Percentiles rank a stretch among this genome's conserved stretches.
These are phyloP conservation scores for Salix arbutifolia DNA, from an alignment of 345 rosid genomes.

Conservation along the genomic window DNA sequence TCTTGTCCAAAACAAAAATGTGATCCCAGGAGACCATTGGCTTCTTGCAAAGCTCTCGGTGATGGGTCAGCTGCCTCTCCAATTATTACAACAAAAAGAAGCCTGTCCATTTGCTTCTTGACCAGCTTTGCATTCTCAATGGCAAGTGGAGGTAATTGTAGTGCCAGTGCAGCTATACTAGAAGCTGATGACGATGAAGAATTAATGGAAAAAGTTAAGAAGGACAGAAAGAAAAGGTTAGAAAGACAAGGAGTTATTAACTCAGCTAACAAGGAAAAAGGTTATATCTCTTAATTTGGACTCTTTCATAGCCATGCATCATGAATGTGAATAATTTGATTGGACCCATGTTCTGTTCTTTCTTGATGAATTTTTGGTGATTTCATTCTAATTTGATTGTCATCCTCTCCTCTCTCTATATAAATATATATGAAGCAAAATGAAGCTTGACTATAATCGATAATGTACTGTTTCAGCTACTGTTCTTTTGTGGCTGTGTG, in stretches of 20 bases:
- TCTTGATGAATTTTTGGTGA: neutral
- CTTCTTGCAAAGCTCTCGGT: constrained; percentile 37
- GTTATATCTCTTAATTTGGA: constrained; percentile 28
- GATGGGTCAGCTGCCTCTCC: constrained; percentile 29
- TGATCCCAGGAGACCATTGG: constrained; percentile 19
- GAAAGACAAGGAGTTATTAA: constrained; percentile 75
- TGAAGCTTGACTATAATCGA: no score
- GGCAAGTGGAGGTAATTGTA: constrained; percentile 26
- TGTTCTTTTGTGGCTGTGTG: no score
- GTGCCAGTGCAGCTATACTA: constrained; percentile 72
- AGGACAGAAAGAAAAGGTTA: constrained; percentile 76
- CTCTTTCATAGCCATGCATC: no score
- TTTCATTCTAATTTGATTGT: neutral
- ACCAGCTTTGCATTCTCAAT: constrained; percentile 42
- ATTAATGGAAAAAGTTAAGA: constrained; percentile 79
- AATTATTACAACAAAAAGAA: constrained; percentile 43
- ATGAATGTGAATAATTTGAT: no score
- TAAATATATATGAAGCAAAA: no score
- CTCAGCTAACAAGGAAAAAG: constrained; percentile 69
- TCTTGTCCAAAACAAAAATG: constrained; percentile 19
- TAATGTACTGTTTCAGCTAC: no score
- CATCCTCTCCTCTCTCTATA: no score
- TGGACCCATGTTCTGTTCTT: neutral
- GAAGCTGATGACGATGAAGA: constrained; percentile 94
- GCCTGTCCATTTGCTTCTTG: constrained; percentile 46